Conservation (phyloP, 2,329 filamentous ascomycete species). For the Escovopsis sp. region DNA sequence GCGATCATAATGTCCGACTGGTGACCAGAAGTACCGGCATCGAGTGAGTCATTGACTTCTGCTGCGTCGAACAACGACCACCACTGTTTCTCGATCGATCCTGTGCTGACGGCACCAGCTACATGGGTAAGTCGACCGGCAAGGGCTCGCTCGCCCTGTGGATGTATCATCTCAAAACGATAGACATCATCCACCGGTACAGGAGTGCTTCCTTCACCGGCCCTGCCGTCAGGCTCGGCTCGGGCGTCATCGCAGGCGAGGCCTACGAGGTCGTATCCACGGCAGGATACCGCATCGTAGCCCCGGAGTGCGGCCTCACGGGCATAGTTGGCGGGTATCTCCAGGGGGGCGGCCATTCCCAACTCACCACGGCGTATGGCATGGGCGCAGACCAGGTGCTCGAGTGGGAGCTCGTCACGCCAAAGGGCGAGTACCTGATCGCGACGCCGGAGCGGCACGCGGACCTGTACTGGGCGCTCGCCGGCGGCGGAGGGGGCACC, state of each 20-base stretch:
- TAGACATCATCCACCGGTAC: constrained; percentile 20
- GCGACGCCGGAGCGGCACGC: constrained; percentile 32
- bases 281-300: constrained; percentile 33
- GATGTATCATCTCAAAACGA: constrained; percentile 25
- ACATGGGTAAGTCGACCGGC: constrained; percentile 20
- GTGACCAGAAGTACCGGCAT: constrained; percentile 19
- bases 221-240: constrained; percentile 36
- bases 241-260: constrained; percentile 37
- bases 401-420: constrained; percentile 40
- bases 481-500: constrained; percentile 33
- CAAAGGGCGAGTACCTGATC: constrained; percentile 29
- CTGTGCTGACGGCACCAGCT: constrained; percentile 2
- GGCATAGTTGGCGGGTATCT: constrained; percentile 45
- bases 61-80: background rate
- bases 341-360: constrained; percentile 45
- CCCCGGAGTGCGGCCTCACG: constrained; percentile 40
- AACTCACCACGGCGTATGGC: constrained; percentile 38
- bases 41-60: constrained; percentile 5
- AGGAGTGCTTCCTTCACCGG: constrained; percentile 32
- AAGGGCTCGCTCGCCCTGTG: constrained; percentile 23
- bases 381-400: constrained; percentile 45
- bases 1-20: constrained; percentile 18
- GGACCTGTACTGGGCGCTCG: constrained; percentile 50
- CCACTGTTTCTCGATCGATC: background rate
- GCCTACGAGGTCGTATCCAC: constrained; percentile 28